phyloP scores from a whole-genome alignment of 1,284 basidiomycete species.

The Phylloboletellus chloephorus region DNA sequence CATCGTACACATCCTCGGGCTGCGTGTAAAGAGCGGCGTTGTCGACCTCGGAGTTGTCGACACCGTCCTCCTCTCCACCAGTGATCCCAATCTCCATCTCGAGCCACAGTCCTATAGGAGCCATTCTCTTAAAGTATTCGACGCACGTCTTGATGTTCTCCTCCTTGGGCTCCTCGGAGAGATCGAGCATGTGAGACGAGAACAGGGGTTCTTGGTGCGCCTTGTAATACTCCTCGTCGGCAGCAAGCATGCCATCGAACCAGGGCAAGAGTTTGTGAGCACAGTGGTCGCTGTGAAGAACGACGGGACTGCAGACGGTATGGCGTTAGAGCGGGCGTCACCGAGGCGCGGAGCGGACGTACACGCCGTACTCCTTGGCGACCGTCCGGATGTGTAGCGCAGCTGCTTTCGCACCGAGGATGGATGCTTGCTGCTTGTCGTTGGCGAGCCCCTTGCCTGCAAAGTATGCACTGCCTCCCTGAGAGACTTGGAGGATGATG shows the following conservation, averaged over 20 bases:
- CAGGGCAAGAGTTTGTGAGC: conserved; percentile 97
- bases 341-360: conserved; percentile 33
- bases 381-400: conserved; percentile 91
- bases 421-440: conserved; percentile 95
- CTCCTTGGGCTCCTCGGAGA: conserved; percentile 97
- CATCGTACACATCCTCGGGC: conserved; percentile 93
- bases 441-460: conserved; percentile 96
- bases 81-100: conserved; percentile 99
- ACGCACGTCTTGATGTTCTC: conserved; percentile 94
- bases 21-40: conserved; percentile 96
- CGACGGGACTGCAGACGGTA: conserved; percentile 67
- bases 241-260: conserved; percentile 99
- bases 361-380: conserved; percentile 88
- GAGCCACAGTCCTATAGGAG: conserved; percentile 90
- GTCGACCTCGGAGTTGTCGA: conserved; percentile 94
- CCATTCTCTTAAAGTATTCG: conserved; percentile 96
- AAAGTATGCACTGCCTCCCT: conserved; percentile 95
- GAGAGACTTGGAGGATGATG: conserved; percentile 97
- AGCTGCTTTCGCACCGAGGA: conserved; percentile 86
- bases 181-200: conserved; percentile 99
- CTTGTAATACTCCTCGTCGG: conserved; percentile 93
- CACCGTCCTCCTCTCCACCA: conserved; percentile 98
- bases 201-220: conserved; percentile 88
- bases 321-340: neutral
- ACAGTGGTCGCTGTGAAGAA: conserved; percentile 99